Percentiles rank a stretch among this genome's conserved stretches.
phyloP scores from a whole-genome alignment of 2,329 filamentous ascomycete species.

The Cercospora nicotianae region DNA sequence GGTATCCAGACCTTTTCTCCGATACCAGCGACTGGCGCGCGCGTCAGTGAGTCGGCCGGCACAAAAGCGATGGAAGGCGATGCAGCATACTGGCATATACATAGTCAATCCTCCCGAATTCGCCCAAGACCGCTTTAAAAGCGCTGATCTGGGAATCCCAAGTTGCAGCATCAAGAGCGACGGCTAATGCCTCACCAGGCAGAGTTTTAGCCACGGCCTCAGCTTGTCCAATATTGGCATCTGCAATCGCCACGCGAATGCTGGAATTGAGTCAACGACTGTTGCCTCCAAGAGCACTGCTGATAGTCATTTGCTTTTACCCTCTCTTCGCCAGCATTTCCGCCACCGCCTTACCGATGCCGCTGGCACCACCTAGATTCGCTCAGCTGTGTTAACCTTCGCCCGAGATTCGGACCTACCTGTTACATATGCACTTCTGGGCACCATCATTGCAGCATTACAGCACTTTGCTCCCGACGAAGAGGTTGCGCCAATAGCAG shows the following conservation, averaged over 20 bases:
- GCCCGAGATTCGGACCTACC: background rate
- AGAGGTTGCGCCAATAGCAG: background rate
- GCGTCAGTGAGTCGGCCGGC: background rate
- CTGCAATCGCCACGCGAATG: conserved; percentile 54
- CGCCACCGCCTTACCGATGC: conserved; percentile 41
- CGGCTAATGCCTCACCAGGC: conserved; percentile 25
- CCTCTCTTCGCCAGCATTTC: conserved; percentile 35
- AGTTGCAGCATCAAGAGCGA: conserved; percentile 38
- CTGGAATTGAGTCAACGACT: conserved; percentile 30
- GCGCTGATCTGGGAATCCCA: conserved; percentile 43
- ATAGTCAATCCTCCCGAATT: conserved; percentile 42
- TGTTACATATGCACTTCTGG: conserved; percentile 21
- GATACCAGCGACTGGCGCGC: conserved; percentile 35
- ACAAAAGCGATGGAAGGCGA: conserved; percentile 30
- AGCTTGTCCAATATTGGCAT: conserved; percentile 36
- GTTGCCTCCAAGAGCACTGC: background rate
- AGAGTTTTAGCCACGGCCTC: conserved; percentile 31
- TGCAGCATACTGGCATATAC: conserved; percentile 38
- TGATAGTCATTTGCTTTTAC: conserved; percentile 5
- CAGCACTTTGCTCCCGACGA: background rate
- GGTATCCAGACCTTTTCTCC: conserved; percentile 43
- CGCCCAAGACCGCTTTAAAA: conserved; percentile 40
- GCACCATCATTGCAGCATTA: conserved; percentile 1
- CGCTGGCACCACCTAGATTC: conserved; percentile 27
- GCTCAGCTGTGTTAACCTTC: background rate